These are phyloP conservation scores for Posidonia australis DNA, from an alignment of 106 monocot species.

Conservation along the genomic window DNA sequence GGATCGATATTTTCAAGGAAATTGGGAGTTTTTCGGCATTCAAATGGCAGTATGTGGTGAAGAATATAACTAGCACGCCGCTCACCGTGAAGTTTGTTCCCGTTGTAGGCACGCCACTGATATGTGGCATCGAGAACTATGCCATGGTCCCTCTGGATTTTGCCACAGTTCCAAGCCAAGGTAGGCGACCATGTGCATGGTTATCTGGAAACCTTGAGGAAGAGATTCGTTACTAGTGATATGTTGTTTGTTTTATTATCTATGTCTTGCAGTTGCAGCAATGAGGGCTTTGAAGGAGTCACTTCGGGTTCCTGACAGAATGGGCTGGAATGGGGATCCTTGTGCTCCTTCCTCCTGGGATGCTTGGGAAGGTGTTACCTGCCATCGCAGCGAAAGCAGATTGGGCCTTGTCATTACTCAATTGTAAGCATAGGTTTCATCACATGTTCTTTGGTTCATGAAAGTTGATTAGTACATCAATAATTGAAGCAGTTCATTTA, in stretches of 20 bases:
- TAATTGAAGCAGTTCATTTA: too few species aligned
- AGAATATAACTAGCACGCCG: conserved; percentile 48
- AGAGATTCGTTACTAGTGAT: neutral
- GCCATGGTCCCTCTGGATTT: conserved; percentile 81
- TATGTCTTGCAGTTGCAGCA: conserved; percentile 36
- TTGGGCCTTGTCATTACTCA: conserved; percentile 78
- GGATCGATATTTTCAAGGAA: conserved; percentile 71
- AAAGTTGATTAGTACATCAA: too few species aligned
- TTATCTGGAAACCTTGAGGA: neutral
- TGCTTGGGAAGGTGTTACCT: conserved; percentile 99
- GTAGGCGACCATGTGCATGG: conserved; percentile 12
- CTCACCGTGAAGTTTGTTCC: conserved; percentile 71
- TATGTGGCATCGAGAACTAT: conserved; percentile 87
- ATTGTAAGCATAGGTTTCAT: conserved; percentile 36
- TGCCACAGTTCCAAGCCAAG: conserved; percentile 59
- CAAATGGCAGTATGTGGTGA: conserved; percentile 54
- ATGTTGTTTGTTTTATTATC: neutral
- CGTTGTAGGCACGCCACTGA: conserved; percentile 53
- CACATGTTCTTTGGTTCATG: neutral
- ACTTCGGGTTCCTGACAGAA: conserved; percentile 66
- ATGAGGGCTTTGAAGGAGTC: conserved; percentile 86
- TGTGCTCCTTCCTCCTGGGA: conserved; percentile 90
- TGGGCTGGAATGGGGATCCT: conserved; percentile 99
- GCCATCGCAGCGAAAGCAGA: conserved; percentile 42
- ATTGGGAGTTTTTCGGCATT: conserved; percentile 77